Evolutionary conservation across 306 rosid species (phyloP).

Genomic region (Arachis hypogaea): DNA sequence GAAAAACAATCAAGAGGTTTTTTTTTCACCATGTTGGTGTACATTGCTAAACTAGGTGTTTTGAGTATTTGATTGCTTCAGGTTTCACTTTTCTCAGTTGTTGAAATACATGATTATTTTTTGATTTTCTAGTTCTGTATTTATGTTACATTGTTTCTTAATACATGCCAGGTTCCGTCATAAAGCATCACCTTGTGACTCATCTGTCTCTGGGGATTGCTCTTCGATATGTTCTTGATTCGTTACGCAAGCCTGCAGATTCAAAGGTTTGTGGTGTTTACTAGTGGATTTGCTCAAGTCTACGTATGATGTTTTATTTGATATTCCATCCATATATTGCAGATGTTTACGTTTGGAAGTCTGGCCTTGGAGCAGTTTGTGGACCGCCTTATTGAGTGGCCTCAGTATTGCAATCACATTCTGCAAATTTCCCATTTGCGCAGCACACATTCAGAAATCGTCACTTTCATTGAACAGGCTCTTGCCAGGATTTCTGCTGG

Average conservation of each 20-base stretch:
- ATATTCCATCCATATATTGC: conserved; percentile 43
- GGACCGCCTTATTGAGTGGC: conserved; percentile 98
- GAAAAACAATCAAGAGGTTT: background rate
- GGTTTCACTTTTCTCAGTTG: background rate
- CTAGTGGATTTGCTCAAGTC: conserved; percentile 28
- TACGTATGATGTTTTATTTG: conserved; percentile 34
- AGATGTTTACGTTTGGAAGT: conserved; percentile 97
- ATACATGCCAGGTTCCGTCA: conserved; percentile 70
- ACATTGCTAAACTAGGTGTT: background rate
- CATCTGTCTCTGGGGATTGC: conserved; percentile 96
- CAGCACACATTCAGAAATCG: conserved; percentile 75
- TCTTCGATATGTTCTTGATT: conserved; percentile 92
- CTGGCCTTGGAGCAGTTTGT: conserved; percentile 97
- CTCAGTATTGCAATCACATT: conserved; percentile 97
- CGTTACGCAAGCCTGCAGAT: conserved; percentile 97
- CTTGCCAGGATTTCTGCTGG: conserved; percentile 84
- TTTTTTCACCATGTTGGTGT: conserved; percentile 6
- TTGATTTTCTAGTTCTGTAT: background rate
- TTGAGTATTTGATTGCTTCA: conserved; percentile 16
- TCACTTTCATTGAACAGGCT: conserved; percentile 84
- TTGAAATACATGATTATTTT: background rate
- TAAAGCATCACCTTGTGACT: conserved; percentile 94
- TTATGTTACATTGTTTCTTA: conserved; percentile 13
- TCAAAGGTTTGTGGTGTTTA: conserved; percentile 70
- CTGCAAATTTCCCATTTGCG: conserved; percentile 95